These are phyloP conservation scores for Jacaranda copaia DNA, from an alignment of 257 asterid species.

Conservation along the genomic window DNA sequence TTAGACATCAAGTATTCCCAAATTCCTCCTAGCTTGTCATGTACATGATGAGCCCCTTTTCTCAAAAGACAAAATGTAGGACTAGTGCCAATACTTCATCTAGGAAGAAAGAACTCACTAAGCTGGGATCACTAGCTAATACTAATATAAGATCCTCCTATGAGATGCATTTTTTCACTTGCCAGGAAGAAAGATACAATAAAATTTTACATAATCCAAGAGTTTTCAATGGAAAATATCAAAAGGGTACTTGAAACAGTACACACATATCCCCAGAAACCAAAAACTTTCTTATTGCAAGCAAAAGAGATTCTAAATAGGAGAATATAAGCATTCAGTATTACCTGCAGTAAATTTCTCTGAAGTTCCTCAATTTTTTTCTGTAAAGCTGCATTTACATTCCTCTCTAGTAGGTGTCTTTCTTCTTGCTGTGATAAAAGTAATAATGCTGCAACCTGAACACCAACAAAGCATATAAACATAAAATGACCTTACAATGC, in stretches of 20 bases:
- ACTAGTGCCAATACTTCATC: no score
- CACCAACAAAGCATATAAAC: conserved; percentile 31
- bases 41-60: no score
- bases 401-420: conserved; percentile 80
- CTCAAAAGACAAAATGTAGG: no score
- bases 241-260: neutral
- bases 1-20: neutral
- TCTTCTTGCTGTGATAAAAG: conserved; percentile 97
- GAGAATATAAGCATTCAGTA: conserved; percentile 11
- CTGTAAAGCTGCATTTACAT: conserved; percentile 80
- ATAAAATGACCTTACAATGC: conserved; percentile 21
- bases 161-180: neutral
- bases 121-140: no score
- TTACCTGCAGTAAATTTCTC: conserved; percentile 88
- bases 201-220: neutral
- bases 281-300: neutral
- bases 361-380: conserved; percentile 83
- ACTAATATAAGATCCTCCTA: neutral
- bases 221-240: neutral
- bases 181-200: conserved; percentile 10
- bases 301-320: conserved; percentile 21
- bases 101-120: no score
- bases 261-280: neutral
- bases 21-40: neutral
- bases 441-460: conserved; percentile 80